A percentile compares a stretch with the other conserved stretches of the same genome.
phyloP scores from a whole-genome alignment of 225 moss, liverwort and hornwort species.

The Physcomitrium patens region DNA sequence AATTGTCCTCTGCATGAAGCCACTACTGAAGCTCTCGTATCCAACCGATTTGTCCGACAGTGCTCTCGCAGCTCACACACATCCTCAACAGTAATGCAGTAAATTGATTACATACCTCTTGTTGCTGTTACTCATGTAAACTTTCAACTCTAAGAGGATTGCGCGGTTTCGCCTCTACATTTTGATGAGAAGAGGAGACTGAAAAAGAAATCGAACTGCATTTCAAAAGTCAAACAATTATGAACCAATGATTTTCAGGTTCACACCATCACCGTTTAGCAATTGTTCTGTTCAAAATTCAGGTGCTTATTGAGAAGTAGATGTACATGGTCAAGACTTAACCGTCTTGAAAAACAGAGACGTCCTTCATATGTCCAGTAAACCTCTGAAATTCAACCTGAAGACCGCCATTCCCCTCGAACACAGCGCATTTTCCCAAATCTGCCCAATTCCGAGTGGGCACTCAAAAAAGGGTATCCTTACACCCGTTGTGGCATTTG shows the following conservation, averaged over 20 bases:
- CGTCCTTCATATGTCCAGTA: not conserved
- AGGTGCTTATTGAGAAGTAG: slow-evolving; percentile 16
- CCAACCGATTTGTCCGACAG: not conserved
- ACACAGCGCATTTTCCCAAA: slow-evolving; percentile 13
- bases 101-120: not conserved
- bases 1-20: not conserved
- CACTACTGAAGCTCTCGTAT: slow-evolving; percentile 2
- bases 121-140: not conserved
- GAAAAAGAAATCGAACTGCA: not conserved
- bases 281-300: not conserved
- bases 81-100: not conserved
- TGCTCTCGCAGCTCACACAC: slow-evolving; percentile 16
- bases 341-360: slow-evolving; percentile 29
- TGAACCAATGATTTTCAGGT: not conserved
- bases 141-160: not conserved
- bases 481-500: slow-evolving; percentile 15
- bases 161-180: not conserved
- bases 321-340: slow-evolving; percentile 29
- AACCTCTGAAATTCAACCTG: slow-evolving; percentile 25
- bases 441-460: slow-evolving; percentile 7
- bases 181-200: not conserved
- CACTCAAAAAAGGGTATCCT: slow-evolving; percentile 3
- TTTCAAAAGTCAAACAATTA: not conserved
- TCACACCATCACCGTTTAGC: not conserved
- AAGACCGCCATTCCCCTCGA: slow-evolving; percentile 9